Conservation (phyloP, 495 filamentous ascomycete genomes). For the Mytilinidion resinicola region DNA sequence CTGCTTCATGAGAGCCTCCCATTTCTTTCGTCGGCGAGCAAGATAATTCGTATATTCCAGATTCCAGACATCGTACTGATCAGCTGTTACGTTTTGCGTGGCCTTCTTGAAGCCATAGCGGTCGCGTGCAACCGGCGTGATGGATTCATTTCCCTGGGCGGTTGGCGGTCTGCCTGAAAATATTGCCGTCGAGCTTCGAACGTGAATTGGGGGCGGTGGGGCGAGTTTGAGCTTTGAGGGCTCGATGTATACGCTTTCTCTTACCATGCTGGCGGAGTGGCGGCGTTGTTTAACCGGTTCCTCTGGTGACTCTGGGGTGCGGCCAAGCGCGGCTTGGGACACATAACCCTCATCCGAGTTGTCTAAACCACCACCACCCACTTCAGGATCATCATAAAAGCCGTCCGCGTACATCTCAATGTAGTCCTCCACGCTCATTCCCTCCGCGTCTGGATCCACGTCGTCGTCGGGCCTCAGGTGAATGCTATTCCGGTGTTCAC, state of each 20-base stretch:
- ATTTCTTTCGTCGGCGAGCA: conserved; percentile 68
- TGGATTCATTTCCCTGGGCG: conserved; percentile 19
- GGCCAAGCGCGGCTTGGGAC: conserved; percentile 1
- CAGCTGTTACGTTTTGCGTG: conserved; percentile 66
- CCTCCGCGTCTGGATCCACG: conserved; percentile 51
- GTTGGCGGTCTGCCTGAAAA: conserved; percentile 29
- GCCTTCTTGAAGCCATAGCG: conserved; percentile 88
- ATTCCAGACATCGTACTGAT: conserved; percentile 81
- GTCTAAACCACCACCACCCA: conserved; percentile 24
- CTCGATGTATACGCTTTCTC: not conserved
- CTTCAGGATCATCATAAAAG: conserved; percentile 55
- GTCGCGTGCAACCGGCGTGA: conserved; percentile 50
- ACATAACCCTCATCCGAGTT: conserved; percentile 1
- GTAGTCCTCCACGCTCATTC: conserved; percentile 83
- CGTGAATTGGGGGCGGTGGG: not conserved
- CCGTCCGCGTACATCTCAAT: conserved; percentile 90
- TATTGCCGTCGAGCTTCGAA: conserved; percentile 10
- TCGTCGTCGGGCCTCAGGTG: conserved; percentile 19
- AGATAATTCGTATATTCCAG: conserved; percentile 61
- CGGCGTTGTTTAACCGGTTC: not conserved
- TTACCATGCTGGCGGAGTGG: not conserved
- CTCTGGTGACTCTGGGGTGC: not conserved
- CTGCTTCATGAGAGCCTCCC: conserved; percentile 69
- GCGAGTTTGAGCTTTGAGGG: not conserved
- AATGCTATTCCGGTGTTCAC: conserved; percentile 34